Evolutionary conservation across 2,329 filamentous ascomycete genomes (phyloP).

Genomic region (Decorospora gaudefroyi): DNA sequence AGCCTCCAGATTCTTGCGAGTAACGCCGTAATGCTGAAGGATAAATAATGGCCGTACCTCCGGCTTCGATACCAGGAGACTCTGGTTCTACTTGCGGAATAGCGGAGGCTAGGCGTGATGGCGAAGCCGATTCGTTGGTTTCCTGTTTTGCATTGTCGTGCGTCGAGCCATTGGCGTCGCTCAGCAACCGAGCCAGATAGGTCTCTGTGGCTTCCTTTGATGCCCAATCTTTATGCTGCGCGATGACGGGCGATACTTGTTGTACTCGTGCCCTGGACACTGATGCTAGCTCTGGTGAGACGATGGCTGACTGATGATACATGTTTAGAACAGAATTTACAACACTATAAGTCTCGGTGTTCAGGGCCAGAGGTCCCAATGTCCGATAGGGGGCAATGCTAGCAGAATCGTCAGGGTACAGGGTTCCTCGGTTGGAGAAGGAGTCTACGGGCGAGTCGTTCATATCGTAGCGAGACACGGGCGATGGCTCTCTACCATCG

Average conservation of each 20-base stretch:
- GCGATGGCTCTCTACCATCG: slow-evolving; percentile 15
- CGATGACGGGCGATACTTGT: slow-evolving; percentile 57
- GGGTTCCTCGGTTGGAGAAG: slow-evolving; percentile 40
- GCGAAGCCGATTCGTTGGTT: slow-evolving; percentile 12
- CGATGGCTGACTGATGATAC: slow-evolving; percentile 46
- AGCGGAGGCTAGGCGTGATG: slow-evolving; percentile 22
- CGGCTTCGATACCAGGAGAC: slow-evolving; percentile 29
- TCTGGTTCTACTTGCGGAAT: slow-evolving; percentile 30
- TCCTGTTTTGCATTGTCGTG: slow-evolving; percentile 18
- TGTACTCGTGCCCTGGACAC: slow-evolving; percentile 50
- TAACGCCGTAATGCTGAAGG: slow-evolving; percentile 42
- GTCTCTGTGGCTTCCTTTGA: slow-evolving; percentile 60
- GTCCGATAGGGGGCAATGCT: slow-evolving; percentile 44
- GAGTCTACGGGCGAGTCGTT: slow-evolving; percentile 43
- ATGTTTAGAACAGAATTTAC: slow-evolving; percentile 50
- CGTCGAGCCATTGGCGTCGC: slow-evolving; percentile 44
- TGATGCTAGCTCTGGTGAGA: slow-evolving; percentile 49
- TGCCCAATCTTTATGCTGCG: slow-evolving; percentile 59
- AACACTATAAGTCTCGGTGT: slow-evolving; percentile 52
- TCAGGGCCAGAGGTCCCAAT: slow-evolving; percentile 40
- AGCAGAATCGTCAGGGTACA: slow-evolving; percentile 47
- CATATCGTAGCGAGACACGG: slow-evolving; percentile 34
- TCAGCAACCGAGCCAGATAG: slow-evolving; percentile 57
- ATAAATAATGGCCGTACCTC: slow-evolving; percentile 48
- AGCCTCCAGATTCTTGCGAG: slow-evolving; percentile 41